A percentile compares a stretch with the other conserved stretches of the same genome.
phyloP scores from a whole-genome alignment of 2,329 filamentous ascomycete genomes.

The Penicillium sp. region DNA sequence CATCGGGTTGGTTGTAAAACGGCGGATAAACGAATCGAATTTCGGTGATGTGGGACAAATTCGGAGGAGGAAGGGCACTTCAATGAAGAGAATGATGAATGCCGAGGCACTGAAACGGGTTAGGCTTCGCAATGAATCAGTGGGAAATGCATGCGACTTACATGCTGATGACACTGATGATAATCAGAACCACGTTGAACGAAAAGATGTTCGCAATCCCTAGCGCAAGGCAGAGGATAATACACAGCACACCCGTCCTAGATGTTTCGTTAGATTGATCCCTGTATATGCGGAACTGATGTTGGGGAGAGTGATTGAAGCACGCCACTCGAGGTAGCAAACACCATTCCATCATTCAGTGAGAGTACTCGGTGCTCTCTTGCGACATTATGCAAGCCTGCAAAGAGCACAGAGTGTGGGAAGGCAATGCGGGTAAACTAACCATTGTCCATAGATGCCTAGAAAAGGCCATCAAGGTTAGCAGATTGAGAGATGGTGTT shows the following conservation, averaged over 20 bases:
- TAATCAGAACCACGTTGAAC: slow-evolving; percentile 54
- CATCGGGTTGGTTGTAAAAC: slow-evolving; percentile 95
- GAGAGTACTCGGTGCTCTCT: not conserved
- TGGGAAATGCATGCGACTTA: slow-evolving; percentile 36
- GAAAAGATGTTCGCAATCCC: slow-evolving; percentile 68
- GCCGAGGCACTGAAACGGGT: slow-evolving; percentile 61
- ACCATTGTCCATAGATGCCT: slow-evolving; percentile 71
- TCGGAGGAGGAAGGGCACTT: slow-evolving; percentile 90
- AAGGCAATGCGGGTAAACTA: slow-evolving; percentile 31
- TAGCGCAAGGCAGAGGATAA: slow-evolving; percentile 64
- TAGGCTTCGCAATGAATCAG: slow-evolving; percentile 34
- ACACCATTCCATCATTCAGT: not conserved
- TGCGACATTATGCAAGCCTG: not conserved
- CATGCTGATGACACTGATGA: slow-evolving; percentile 60
- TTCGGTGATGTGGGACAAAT: slow-evolving; percentile 92
- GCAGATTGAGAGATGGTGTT: slow-evolving; percentile 8
- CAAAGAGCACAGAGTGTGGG: not conserved
- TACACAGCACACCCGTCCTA: slow-evolving; percentile 56
- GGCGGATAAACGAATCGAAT: slow-evolving; percentile 87
- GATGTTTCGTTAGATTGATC: slow-evolving; percentile 14
- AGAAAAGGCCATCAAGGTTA: slow-evolving; percentile 23
- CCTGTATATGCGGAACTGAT: not conserved
- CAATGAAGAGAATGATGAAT: slow-evolving; percentile 76
- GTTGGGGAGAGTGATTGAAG: not conserved
- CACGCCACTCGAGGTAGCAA: not conserved